Percentiles rank a stretch among this genome's conserved stretches.
These are phyloP conservation scores for Candida endomychidarum DNA, from an alignment of 805 yeast genomes.

Conservation along the genomic window DNA sequence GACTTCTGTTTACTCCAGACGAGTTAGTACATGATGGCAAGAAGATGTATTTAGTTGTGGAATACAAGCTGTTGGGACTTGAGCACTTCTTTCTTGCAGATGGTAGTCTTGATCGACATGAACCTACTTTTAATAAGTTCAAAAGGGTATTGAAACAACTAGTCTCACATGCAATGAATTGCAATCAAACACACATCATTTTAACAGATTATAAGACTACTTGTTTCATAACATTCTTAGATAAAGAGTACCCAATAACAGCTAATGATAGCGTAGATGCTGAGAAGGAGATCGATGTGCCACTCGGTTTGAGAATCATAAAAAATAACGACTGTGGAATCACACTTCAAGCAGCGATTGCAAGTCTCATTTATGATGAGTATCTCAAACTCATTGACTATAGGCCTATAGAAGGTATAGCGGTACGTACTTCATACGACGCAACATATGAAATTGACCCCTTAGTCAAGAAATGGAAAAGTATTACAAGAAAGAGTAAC, in stretches of 20 bases:
- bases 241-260: neutral
- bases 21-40: too few species aligned
- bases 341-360: constrained; percentile 1
- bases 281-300: neutral
- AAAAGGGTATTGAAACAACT: neutral
- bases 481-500: neutral
- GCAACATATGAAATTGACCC: neutral
- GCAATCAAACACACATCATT: neutral
- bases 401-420: neutral
- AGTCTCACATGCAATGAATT: neutral
- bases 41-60: neutral
- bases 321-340: neutral
- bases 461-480: neutral
- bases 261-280: neutral
- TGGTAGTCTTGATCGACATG: neutral
- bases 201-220: neutral
- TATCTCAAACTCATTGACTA: neutral
- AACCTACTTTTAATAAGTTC: neutral
- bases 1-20: too few species aligned
- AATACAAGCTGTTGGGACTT: neutral
- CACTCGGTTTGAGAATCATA: neutral
- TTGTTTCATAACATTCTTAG: neutral
- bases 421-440: neutral
- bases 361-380: neutral
- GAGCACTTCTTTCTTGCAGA: neutral